phyloP scores from a whole-genome alignment of 2,329 filamentous ascomycete species.

The Pestalotiopsis sp. region DNA sequence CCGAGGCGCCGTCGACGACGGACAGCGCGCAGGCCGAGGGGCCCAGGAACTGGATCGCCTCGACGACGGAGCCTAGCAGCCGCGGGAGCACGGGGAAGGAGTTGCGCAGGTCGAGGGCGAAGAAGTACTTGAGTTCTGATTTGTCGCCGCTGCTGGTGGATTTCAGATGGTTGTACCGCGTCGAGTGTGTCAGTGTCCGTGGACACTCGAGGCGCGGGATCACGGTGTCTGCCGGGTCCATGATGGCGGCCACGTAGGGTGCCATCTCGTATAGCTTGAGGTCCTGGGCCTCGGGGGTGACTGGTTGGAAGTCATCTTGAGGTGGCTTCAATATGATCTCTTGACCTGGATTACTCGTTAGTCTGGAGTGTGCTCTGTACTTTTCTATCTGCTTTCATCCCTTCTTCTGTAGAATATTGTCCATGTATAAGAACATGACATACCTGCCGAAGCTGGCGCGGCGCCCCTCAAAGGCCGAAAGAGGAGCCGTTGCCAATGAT shows the following conservation, averaged over 20 bases:
- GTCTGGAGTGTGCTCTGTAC: not conserved
- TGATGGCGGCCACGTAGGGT: conserved; percentile 30
- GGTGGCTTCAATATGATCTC: not conserved
- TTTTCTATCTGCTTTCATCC: no score
- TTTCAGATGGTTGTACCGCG: conserved; percentile 25
- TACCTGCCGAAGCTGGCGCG: not conserved
- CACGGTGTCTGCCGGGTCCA: conserved; percentile 25
- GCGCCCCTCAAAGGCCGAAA: not conserved
- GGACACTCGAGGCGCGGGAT: conserved; percentile 33
- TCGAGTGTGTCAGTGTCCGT: conserved; percentile 4
- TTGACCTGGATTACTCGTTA: not conserved
- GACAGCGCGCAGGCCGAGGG: conserved; percentile 53
- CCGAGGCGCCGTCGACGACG: conserved; percentile 57
- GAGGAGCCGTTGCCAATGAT: not conserved
- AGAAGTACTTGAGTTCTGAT: conserved; percentile 43
- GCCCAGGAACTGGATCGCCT: conserved; percentile 52
- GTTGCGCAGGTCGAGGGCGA: conserved; percentile 55
- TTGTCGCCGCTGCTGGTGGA: not conserved
- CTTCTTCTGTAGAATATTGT: no score
- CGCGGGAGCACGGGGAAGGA: conserved; percentile 47
- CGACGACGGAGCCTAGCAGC: conserved; percentile 53
- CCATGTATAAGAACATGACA: not conserved
- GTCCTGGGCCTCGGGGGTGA: not conserved
- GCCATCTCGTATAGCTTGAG: conserved; percentile 8
- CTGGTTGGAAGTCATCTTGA: not conserved